A percentile compares a stretch with the other conserved stretches of the same genome.
Conservation (phyloP, 2,329 filamentous ascomycete species). For the Albifimbria verrucaria region DNA sequence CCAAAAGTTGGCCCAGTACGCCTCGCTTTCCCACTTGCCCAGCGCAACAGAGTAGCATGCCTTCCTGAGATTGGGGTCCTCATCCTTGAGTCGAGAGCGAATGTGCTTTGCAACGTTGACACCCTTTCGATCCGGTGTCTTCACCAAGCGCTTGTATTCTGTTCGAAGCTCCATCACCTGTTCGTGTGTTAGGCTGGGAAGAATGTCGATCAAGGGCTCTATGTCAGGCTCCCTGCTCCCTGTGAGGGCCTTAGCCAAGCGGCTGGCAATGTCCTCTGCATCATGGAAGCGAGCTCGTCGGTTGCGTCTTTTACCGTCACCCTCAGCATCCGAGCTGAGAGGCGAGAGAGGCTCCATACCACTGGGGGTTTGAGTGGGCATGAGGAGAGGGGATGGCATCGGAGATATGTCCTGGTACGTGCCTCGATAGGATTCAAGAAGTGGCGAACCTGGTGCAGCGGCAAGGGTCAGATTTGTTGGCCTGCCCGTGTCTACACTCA, state of each 20-base stretch:
- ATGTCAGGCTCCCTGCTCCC: conserved; percentile 64
- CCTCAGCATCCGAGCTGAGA: conserved; percentile 42
- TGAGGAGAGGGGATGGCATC: conserved; percentile 79
- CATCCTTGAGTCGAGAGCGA: conserved; percentile 70
- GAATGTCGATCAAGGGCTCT: conserved; percentile 73
- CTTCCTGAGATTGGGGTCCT: conserved; percentile 77
- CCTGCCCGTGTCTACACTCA: conserved; percentile 45
- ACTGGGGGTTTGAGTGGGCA: conserved; percentile 43
- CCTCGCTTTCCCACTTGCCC: conserved; percentile 87
- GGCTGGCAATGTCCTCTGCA: conserved; percentile 71
- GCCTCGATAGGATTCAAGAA: conserved; percentile 88
- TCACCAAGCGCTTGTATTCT: conserved; percentile 89
- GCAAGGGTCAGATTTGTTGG: conserved; percentile 40
- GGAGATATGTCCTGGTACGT: conserved; percentile 94
- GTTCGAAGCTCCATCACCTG: conserved; percentile 82
- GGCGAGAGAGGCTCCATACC: conserved; percentile 54
- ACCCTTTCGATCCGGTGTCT: conserved; percentile 72
- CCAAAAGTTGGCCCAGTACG: conserved; percentile 98
- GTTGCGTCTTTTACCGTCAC: conserved; percentile 42
- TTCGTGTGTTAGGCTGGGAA: conserved; percentile 80
- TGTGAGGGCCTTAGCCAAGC: conserved; percentile 72
- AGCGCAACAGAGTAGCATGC: conserved; percentile 86
- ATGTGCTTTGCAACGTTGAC: conserved; percentile 87
- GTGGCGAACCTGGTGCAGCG: conserved; percentile 70
- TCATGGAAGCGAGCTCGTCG: conserved; percentile 80